Base-by-base conservation (phyloP, 2,329 filamentous ascomycete species). In the Bipolaris gigantea region DNA sequence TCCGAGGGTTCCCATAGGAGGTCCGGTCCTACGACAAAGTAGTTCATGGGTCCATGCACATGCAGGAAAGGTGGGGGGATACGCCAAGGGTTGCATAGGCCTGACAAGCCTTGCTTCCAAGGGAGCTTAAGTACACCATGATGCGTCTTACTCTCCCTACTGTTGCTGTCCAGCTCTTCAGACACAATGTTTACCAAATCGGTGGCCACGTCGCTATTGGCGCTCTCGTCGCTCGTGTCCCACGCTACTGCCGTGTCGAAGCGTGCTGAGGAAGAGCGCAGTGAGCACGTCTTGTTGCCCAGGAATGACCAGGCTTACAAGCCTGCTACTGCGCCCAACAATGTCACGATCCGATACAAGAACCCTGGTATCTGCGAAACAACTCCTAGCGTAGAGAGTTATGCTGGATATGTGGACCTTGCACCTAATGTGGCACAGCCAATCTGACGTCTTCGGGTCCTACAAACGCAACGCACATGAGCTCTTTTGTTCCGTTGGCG, bases 341-440 rank as follows among this genome's bases (percentile, higher is more conserved):
- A 78, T 48, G 75, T 76, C 18, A 76, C 70, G 10, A 76, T 82
- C 42, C 74, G 78, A 2, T 82, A 81, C 67, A 83, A 81, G 66
- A 75, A 82, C 66, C 81, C 82, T 6, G 79, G 77, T 4, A 73
- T 82, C 30, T 82, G 80, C 58, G 80, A 82, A 67, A 82, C 79
- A 0, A 82, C 80, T 1, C 77, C 77, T 2, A 80, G 80, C 6
- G 80, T 82, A 35, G 77, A 79, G 43, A 70, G 66, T 16, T 82
- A 81, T 59, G 73, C 75, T 39, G 79, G 77, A 35, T 78, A 72
- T 32, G 62, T 73, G 18, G 67, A 83, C 32, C 60, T 74, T 10
- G 56, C 68, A 13, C 69, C 70, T 5, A 66, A 64, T 46, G 60
- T 63, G 69, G 77, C 5, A 75, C 74, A 3, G 68, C 62, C 4